phyloP scores from a whole-genome alignment of 768 basidiomycete genomes.

The Agaricus subrufescens region DNA sequence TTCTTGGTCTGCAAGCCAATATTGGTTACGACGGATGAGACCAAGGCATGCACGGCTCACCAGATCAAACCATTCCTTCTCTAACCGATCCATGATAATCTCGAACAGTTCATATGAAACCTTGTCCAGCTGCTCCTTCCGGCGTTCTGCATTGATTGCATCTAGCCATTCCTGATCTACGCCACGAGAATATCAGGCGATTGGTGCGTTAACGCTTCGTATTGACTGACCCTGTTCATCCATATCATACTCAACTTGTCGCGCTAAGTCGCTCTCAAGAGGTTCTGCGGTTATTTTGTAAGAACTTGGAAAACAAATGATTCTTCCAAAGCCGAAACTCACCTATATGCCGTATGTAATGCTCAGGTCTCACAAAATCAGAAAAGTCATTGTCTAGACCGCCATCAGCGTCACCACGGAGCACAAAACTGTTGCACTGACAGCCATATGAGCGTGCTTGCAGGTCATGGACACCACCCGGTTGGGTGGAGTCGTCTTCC shows the following conservation, averaged over 20 bases:
- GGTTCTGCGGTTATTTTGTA: constrained; percentile 55
- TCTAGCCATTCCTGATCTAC: constrained; percentile 96
- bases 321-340: constrained; percentile 16
- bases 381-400: constrained; percentile 51
- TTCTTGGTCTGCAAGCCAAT: constrained; percentile 74
- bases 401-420: neutral
- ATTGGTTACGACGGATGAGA: neutral
- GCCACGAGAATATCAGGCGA: neutral
- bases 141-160: constrained; percentile 73
- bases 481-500: constrained; percentile 57
- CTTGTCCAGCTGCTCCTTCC: constrained; percentile 63
- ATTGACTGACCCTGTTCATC: constrained; percentile 83
- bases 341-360: constrained; percentile 93
- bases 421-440: constrained; percentile 31
- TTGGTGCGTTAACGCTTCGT: neutral
- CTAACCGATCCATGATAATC: constrained; percentile 93
- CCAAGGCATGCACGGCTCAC: constrained; percentile 36
- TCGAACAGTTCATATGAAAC: constrained; percentile 89
- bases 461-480: constrained; percentile 57
- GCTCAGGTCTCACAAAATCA: constrained; percentile 71
- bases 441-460: constrained; percentile 72
- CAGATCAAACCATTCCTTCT: constrained; percentile 99
- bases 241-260: constrained; percentile 99
- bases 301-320: neutral
- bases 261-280: constrained; percentile 84